Percentiles rank a stretch among this genome's conserved stretches.
Evolutionary conservation across 2,329 filamentous ascomycete species (phyloP).

Genomic region (Leptographium procerum): DNA sequence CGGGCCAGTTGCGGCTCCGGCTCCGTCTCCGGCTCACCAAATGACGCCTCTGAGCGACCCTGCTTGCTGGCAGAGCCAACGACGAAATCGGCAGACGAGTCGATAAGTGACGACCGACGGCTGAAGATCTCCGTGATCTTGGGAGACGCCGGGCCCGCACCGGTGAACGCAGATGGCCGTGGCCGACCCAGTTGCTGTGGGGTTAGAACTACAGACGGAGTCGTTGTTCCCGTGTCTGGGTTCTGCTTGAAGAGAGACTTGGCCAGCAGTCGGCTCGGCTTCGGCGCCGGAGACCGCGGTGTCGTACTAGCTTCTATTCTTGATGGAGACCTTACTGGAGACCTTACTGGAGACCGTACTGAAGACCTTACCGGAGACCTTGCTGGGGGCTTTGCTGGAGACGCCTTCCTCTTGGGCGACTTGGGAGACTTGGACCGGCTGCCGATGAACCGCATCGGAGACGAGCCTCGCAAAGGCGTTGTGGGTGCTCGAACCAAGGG

Average conservation of each 20-base stretch:
- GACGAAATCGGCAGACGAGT: slow-evolving; percentile 52
- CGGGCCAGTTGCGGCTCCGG: too few species aligned
- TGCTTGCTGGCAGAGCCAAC: slow-evolving; percentile 30
- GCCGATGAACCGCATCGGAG: slow-evolving; percentile 12
- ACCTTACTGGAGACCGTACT: too few species aligned
- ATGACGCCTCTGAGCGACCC: slow-evolving; percentile 42
- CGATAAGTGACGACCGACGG: slow-evolving; percentile 58
- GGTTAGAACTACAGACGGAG: slow-evolving; percentile 53
- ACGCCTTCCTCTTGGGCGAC: not conserved
- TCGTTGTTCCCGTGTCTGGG: slow-evolving; percentile 40
- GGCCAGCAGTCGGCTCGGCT: slow-evolving; percentile 7
- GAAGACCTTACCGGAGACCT: too few species aligned
- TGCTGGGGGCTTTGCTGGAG: not conserved
- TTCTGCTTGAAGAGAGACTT: slow-evolving; percentile 43
- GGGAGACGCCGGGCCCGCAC: slow-evolving; percentile 62
- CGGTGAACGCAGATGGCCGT: slow-evolving; percentile 57
- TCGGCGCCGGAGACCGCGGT: slow-evolving; percentile 18
- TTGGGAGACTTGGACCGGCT: slow-evolving; percentile 14
- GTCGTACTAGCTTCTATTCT: slow-evolving; percentile 19
- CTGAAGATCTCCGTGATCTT: slow-evolving; percentile 61
- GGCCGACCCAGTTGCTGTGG: slow-evolving; percentile 48
- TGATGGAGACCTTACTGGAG: too few species aligned
- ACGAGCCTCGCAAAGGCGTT: slow-evolving; percentile 4
- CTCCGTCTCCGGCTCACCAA: slow-evolving; percentile 62
- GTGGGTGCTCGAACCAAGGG: not conserved